These are phyloP conservation scores for Exophiala sideris DNA, from an alignment of 2,329 filamentous ascomycete species.

Conservation along the genomic window DNA sequence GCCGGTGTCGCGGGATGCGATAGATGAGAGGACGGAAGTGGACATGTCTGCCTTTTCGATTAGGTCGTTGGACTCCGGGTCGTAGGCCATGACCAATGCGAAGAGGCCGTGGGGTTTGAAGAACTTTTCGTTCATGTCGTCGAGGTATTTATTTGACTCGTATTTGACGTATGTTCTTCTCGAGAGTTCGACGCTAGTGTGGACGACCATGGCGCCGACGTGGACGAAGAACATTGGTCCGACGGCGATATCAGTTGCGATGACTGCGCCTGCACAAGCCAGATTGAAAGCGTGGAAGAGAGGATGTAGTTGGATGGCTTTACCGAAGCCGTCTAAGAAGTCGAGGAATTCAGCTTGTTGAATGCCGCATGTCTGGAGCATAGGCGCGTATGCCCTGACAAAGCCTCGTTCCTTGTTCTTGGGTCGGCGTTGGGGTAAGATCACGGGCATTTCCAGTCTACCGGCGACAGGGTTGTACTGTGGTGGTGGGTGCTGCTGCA, in stretches of 20 bases:
- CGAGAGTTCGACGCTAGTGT: neutral
- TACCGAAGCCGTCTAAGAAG: slow-evolving; percentile 48
- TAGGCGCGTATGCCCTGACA: slow-evolving; percentile 51
- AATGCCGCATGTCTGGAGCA: slow-evolving; percentile 45
- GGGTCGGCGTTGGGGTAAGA: slow-evolving; percentile 53
- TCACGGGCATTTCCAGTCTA: slow-evolving; percentile 38
- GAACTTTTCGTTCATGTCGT: slow-evolving; percentile 53
- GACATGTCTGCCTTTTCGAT: slow-evolving; percentile 32
- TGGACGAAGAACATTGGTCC: slow-evolving; percentile 4
- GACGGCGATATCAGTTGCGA: neutral
- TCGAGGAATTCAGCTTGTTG: slow-evolving; percentile 46
- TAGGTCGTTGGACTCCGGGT: slow-evolving; percentile 36
- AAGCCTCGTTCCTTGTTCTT: slow-evolving; percentile 49
- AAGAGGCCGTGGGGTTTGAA: slow-evolving; percentile 57
- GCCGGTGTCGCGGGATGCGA: slow-evolving; percentile 21
- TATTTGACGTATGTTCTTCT: slow-evolving; percentile 17
- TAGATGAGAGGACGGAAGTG: slow-evolving; percentile 38
- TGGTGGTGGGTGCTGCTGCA: slow-evolving; percentile 5
- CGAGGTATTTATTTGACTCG: slow-evolving; percentile 52
- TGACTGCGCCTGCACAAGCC: slow-evolving; percentile 4
- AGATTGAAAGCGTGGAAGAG: slow-evolving; percentile 18
- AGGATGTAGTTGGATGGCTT: slow-evolving; percentile 5
- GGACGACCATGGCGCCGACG: slow-evolving; percentile 3
- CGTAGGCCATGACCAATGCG: slow-evolving; percentile 53
- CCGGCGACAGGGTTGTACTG: slow-evolving; percentile 19